Evolutionary conservation across 2,329 filamentous ascomycete genomes (phyloP), one percentile per base, ranked within the genome.

Genomic region (Monosporascus sp.): DNA sequence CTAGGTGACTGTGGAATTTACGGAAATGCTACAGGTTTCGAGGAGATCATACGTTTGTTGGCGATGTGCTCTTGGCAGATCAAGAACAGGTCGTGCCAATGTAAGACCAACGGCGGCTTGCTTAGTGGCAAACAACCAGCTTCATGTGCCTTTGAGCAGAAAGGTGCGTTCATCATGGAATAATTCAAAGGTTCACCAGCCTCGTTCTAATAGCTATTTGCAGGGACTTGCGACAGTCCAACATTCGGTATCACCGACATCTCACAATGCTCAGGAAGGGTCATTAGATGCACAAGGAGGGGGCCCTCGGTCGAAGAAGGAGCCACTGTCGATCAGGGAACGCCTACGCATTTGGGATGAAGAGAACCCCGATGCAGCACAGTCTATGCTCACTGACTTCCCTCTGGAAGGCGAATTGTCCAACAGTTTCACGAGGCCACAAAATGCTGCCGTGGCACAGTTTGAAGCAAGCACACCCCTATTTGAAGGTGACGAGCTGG

Each of bases 341-440:
- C 68, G 68, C 16, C 67, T 81, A 26, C 68, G 68, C 27, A 56
- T 63, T 58, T 79, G 76, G 76, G 67, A 73, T 47, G 50, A 57
- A 17, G 64, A 72, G 50, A 71, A 78, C 51, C 63, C 63, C 9
- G 53, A 52, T 20, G 55, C 60, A 38, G 55, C 54, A 3, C 57
- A 62, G 4, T 48, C 43, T 11, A 58, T 70, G 9, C 45, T 68
- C 14, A 7, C 31, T 5, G 73, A 77, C 52, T 46, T 56, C 5
- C 59, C 68, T 4, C 52, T 56, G 1, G 7, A 51, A 1, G 70
- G 68, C 8, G 54, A 56, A 7, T 52, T 70, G 16, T 55, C 59
- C 47, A 77, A 76, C 58, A 59, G 55, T 22, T 47, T 72, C 11
- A 74, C 72, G 8, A 66, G 71, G 16, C 66, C 66, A 7, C 67